Conservation (phyloP, 2,329 filamentous ascomycete genomes). For the Dactylellina sp. region DNA sequence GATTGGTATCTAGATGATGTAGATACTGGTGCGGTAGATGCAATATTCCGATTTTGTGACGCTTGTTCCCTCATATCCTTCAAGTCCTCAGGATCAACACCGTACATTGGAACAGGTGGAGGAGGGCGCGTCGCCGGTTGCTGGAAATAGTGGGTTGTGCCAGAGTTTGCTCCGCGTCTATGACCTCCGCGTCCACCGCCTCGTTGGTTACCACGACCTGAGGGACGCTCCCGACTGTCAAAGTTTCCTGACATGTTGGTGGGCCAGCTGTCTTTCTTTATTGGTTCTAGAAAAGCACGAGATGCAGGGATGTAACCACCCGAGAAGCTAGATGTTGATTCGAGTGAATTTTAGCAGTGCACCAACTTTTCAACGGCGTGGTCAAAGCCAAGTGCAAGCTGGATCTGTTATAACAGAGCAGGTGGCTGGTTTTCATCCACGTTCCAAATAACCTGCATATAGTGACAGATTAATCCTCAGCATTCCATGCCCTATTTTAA, state of each 20-base stretch:
- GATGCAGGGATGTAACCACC: not conserved
- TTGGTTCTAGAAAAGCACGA: slow-evolving; percentile 1
- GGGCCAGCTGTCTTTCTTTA: not conserved
- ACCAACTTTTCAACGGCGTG: too few relatives aligned
- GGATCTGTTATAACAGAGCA: too few relatives aligned
- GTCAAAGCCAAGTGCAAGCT: too few relatives aligned
- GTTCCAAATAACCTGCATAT: too few relatives aligned
- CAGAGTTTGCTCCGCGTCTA: not conserved
- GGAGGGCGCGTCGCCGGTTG: not conserved
- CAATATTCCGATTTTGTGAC: not conserved
- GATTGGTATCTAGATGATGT: not conserved
- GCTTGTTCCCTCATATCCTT: slow-evolving; percentile 7
- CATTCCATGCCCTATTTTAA: not conserved
- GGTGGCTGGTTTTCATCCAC: too few relatives aligned
- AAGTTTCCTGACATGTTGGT: slow-evolving; percentile 35
- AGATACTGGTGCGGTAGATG: not conserved
- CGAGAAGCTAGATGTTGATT: not conserved
- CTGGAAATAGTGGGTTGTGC: not conserved
- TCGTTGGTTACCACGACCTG: slow-evolving; percentile 7
- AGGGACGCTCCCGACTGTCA: not conserved
- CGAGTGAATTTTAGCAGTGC: too few relatives aligned
- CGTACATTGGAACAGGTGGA: slow-evolving; percentile 10
- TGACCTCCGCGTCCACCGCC: slow-evolving; percentile 13
- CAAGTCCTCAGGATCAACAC: slow-evolving; percentile 20
- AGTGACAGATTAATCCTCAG: not conserved